These are phyloP conservation scores for Bidens hawaiensis DNA, from an alignment of 140 eudicot genomes.

Conservation along the genomic window DNA sequence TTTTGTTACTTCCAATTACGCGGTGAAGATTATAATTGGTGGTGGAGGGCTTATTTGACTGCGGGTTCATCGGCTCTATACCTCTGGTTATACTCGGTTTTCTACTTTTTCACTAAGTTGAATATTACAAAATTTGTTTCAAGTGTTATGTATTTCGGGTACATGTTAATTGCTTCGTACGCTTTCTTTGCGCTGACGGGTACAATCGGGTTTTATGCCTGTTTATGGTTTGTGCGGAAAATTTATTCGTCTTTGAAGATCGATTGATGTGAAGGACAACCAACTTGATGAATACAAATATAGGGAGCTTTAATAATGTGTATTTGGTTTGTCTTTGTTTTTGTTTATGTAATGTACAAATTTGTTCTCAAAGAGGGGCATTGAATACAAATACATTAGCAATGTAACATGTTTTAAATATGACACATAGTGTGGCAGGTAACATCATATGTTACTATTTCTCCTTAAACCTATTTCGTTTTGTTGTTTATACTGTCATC, in stretches of 20 bases:
- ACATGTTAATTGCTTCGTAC: slow-evolving; percentile 67
- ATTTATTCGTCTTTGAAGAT: slow-evolving; percentile 79
- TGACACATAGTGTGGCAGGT: too few relatives aligned
- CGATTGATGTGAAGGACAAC: slow-evolving; percentile 33
- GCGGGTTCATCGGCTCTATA: slow-evolving; percentile 71
- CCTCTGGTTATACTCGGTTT: slow-evolving; percentile 64
- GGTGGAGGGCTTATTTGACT: slow-evolving; percentile 81
- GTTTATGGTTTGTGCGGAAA: slow-evolving; percentile 72
- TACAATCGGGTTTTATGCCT: slow-evolving; percentile 26
- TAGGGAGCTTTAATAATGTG: background rate
- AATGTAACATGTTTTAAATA: too few relatives aligned
- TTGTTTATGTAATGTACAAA: background rate
- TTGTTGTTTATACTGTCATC: too few relatives aligned
- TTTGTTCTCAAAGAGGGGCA: too few relatives aligned
- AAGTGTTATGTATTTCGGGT: slow-evolving; percentile 51
- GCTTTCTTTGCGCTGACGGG: slow-evolving; percentile 82
- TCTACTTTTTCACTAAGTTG: slow-evolving; percentile 65
- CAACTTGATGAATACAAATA: background rate
- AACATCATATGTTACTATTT: too few relatives aligned
- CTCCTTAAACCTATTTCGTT: too few relatives aligned
- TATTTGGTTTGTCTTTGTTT: background rate
- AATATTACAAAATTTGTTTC: slow-evolving; percentile 61
- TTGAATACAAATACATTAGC: too few relatives aligned
- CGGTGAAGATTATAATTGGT: slow-evolving; percentile 78
- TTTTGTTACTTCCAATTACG: slow-evolving; percentile 75